Conservation (phyloP, 2,329 filamentous ascomycete species). For the Verticillium dahliae region DNA sequence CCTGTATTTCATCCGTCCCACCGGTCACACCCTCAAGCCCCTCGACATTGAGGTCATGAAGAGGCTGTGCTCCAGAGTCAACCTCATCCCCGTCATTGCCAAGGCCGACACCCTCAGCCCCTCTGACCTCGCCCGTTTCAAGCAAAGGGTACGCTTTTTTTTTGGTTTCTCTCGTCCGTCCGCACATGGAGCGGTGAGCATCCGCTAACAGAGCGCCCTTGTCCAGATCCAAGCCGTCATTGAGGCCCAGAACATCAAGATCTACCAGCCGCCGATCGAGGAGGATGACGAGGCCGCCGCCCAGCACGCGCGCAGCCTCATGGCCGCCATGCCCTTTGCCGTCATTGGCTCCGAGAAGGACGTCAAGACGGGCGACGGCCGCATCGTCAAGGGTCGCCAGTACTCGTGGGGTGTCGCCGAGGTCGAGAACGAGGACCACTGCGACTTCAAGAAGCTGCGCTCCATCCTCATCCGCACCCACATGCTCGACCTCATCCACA, state of each 20-base stretch:
- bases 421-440: conserved; percentile 99
- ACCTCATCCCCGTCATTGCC: conserved; percentile 95
- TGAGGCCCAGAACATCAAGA: conserved; percentile 98
- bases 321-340: conserved; percentile 96
- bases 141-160: conserved; percentile 64
- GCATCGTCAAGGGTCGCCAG: conserved; percentile 97
- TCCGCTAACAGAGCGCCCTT: background rate
- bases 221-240: conserved; percentile 84
- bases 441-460: conserved; percentile 99
- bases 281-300: conserved; percentile 97
- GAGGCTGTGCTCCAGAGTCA: conserved; percentile 94
- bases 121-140: conserved; percentile 85
- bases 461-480: conserved; percentile 98
- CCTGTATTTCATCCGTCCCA: conserved; percentile 98
- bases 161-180: background rate
- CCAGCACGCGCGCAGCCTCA: conserved; percentile 87
- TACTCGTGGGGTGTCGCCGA: conserved; percentile 99
- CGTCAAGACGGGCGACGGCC: conserved; percentile 90
- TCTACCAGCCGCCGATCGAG: conserved; percentile 95
- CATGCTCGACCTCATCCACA: conserved; percentile 99
- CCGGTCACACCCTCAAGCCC: conserved; percentile 96
- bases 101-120: conserved; percentile 98
- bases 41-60: conserved; percentile 99
- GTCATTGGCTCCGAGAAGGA: conserved; percentile 99
- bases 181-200: background rate